These are phyloP conservation scores for Oldenlandia corymbosa DNA, from an alignment of 257 asterid genomes.

Conservation along the genomic window DNA sequence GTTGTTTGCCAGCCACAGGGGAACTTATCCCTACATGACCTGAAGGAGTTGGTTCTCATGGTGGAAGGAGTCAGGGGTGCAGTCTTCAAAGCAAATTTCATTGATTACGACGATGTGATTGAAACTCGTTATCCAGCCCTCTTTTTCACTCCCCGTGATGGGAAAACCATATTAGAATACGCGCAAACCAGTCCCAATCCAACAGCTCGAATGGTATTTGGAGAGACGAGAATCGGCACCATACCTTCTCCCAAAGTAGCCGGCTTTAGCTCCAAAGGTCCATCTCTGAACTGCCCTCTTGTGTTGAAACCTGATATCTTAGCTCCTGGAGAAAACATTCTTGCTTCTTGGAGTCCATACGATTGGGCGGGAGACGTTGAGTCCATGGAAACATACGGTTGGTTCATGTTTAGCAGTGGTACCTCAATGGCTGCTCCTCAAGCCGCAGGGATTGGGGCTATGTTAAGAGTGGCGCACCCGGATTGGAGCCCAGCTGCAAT, in stretches of 20 bases:
- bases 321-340: too few relatives aligned
- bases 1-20: not conserved
- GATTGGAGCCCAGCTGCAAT: too few relatives aligned
- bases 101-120: not conserved
- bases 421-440: too few relatives aligned
- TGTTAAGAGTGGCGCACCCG: too few relatives aligned
- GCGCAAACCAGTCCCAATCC: constrained; percentile 10
- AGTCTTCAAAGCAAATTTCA: not conserved
- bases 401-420: too few relatives aligned
- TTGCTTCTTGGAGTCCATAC: too few relatives aligned
- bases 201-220: constrained; percentile 26
- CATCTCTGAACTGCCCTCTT: too few relatives aligned
- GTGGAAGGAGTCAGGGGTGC: not conserved
- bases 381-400: too few relatives aligned
- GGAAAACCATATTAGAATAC: constrained; percentile 19
- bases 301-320: too few relatives aligned
- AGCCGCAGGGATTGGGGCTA: too few relatives aligned
- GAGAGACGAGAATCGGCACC: constrained; percentile 20
- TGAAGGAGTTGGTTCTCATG: not conserved
- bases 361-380: too few relatives aligned
- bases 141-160: constrained; percentile 25
- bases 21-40: not conserved
- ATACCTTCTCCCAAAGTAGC: constrained; percentile 7
- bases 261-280: not conserved
- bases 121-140: constrained; percentile 17